Conservation (phyloP, 202 grass and related monocot genomes). For the Setaria italica region DNA sequence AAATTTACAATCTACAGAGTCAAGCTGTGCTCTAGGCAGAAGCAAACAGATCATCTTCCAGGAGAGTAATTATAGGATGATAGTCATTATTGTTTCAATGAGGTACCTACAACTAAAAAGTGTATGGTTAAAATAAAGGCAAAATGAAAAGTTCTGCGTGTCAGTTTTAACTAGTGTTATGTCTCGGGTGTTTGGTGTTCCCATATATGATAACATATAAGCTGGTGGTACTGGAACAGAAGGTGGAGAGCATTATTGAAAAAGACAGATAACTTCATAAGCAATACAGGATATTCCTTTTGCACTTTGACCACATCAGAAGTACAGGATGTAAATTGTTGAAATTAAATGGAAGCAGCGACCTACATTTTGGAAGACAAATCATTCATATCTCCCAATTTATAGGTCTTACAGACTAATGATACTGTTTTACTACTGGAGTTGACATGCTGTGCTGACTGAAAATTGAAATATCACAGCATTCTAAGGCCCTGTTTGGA, state of each 20-base stretch:
- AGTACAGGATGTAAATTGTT: not conserved
- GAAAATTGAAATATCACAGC: not conserved
- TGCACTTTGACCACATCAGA: not conserved
- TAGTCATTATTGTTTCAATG: not conserved
- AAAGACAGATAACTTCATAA: constrained; percentile 13
- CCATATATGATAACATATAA: not conserved
- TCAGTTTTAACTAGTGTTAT: not conserved
- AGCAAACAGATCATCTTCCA: not conserved
- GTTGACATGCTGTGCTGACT: not conserved
- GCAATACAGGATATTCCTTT: not conserved
- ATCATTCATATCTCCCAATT: not conserved
- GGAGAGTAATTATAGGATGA: not conserved
- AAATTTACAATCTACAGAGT: not conserved
- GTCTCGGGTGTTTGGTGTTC: not conserved
- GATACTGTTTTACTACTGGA: not conserved
- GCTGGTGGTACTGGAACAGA: not conserved
- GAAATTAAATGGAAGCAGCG: not conserved
- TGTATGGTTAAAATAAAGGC: not conserved
- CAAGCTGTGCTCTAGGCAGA: not conserved
- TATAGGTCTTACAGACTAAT: not conserved
- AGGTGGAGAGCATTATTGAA: not conserved
- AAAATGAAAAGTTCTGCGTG: not conserved
- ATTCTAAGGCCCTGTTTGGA: not conserved
- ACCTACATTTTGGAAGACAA: not conserved
- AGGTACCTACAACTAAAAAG: not conserved